A percentile compares a stretch with the other conserved stretches of the same genome.
Conservation (phyloP, 805 yeast species). For the Metschnikowia orientalis region DNA sequence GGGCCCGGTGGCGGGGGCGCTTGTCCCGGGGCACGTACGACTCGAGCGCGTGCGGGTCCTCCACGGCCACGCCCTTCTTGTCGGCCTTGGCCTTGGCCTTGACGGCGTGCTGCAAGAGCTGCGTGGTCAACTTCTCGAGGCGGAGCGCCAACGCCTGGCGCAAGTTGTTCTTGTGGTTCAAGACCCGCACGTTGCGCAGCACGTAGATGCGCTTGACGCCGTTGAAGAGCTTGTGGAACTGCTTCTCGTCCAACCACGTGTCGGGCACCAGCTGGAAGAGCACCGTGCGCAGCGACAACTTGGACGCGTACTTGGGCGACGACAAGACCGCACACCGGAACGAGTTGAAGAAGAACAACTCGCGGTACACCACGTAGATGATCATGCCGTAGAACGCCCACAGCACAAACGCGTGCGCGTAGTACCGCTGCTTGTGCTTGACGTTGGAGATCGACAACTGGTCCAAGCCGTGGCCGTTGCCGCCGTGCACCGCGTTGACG, state of each 20-base stretch:
- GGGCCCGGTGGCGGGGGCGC: slow-evolving; percentile 53
- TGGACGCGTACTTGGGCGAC: slow-evolving; percentile 73
- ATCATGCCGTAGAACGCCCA: slow-evolving; percentile 74
- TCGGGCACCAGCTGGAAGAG: slow-evolving; percentile 82
- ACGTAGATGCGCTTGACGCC: slow-evolving; percentile 84
- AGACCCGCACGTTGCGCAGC: slow-evolving; percentile 56
- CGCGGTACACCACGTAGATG: slow-evolving; percentile 75
- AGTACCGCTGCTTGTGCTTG: slow-evolving; percentile 55
- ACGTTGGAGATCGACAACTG: slow-evolving; percentile 76
- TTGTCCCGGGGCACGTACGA: slow-evolving; percentile 62
- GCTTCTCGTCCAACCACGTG: slow-evolving; percentile 63
- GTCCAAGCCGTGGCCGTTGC: slow-evolving; percentile 63
- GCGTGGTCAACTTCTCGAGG: slow-evolving; percentile 65
- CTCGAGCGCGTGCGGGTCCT: slow-evolving; percentile 40
- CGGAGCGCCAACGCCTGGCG: slow-evolving; percentile 57
- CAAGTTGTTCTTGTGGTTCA: slow-evolving; percentile 51
- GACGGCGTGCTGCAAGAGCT: slow-evolving; percentile 56
- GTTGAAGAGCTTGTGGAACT: slow-evolving; percentile 67
- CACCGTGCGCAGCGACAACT: slow-evolving; percentile 74
- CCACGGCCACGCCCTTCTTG: slow-evolving; percentile 48
- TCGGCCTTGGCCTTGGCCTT: slow-evolving; percentile 60
- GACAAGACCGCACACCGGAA: slow-evolving; percentile 73
- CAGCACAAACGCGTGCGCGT: slow-evolving; percentile 78
- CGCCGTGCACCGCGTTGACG: slow-evolving; percentile 69
- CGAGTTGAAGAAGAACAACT: slow-evolving; percentile 70